phyloP scores from a whole-genome alignment of 257 asterid species.

The Paulownia fortunei region DNA sequence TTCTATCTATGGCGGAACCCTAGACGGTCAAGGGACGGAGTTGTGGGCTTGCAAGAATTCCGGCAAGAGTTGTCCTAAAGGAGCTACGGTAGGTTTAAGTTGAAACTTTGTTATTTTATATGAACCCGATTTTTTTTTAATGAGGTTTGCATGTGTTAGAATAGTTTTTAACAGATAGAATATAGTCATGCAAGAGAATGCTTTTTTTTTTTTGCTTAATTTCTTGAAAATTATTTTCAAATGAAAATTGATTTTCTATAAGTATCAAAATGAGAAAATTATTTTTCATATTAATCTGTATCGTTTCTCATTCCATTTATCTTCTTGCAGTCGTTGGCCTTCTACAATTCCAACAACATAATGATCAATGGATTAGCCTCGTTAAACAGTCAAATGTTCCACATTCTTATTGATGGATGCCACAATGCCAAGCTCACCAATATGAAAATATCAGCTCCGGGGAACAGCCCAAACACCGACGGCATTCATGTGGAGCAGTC shows the following conservation, averaged over 20 bases:
- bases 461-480: slow-evolving; percentile 69
- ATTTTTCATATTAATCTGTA: too few species aligned
- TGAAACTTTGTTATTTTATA: background rate
- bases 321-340: slow-evolving; percentile 55
- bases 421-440: slow-evolving; percentile 40
- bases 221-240: too few species aligned
- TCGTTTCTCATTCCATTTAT: too few species aligned
- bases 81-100: slow-evolving; percentile 37
- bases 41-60: slow-evolving; percentile 63
- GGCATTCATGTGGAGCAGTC: slow-evolving; percentile 63
- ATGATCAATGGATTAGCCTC: slow-evolving; percentile 54
- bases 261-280: too few species aligned
- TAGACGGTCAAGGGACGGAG: slow-evolving; percentile 44
- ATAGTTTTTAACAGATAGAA: background rate
- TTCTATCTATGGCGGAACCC: slow-evolving; percentile 60
- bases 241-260: too few species aligned
- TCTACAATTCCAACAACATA: slow-evolving; percentile 59
- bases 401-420: slow-evolving; percentile 57
- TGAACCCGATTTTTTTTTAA: background rate
- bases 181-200: background rate
- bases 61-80: slow-evolving; percentile 49
- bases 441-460: slow-evolving; percentile 54
- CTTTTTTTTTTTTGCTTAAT: too few species aligned
- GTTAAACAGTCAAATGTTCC: slow-evolving; percentile 61
- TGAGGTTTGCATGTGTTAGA: slow-evolving; percentile 5